These are phyloP conservation scores for Abrus precatorius DNA, from an alignment of 306 rosid genomes.

Conservation along the genomic window DNA sequence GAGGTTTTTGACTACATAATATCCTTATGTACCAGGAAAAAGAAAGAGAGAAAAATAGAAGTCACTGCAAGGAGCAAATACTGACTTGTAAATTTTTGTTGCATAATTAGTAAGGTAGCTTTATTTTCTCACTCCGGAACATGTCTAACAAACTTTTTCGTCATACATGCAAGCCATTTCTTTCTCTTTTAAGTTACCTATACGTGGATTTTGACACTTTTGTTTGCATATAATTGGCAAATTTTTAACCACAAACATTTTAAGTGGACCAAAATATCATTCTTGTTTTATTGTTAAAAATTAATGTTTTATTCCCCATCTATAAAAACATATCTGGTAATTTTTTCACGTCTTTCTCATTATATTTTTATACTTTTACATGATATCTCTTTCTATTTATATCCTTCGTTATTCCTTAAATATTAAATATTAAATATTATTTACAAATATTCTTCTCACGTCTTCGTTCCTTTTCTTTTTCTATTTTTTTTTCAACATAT, in stretches of 20 bases:
- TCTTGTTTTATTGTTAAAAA: not conserved
- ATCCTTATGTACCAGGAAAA: too few species aligned
- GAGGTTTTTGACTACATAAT: too few species aligned
- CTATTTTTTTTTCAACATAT: too few species aligned
- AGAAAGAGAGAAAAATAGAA: not conserved
- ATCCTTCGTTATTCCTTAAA: too few species aligned
- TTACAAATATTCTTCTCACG: too few species aligned
- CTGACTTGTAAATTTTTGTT: not conserved
- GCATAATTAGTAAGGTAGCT: constrained; percentile 13
- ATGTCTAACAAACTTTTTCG: constrained; percentile 47
- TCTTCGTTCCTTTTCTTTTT: too few species aligned
- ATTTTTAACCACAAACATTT: not conserved
- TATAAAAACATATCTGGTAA: too few species aligned
- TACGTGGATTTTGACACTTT: constrained; percentile 37
- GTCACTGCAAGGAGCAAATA: not conserved
- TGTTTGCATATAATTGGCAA: constrained; percentile 27
- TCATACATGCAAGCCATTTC: constrained; percentile 28
- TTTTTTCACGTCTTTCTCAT: too few species aligned
- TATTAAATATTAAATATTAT: too few species aligned
- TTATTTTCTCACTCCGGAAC: constrained; percentile 20
- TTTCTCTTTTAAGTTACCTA: not conserved
- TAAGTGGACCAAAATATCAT: not conserved
- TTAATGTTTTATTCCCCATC: not conserved
- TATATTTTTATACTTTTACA: too few species aligned
- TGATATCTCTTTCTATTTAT: too few species aligned